phyloP scores from a whole-genome alignment of 495 filamentous ascomycete species.

The Annulohypoxylon moriforme region DNA sequence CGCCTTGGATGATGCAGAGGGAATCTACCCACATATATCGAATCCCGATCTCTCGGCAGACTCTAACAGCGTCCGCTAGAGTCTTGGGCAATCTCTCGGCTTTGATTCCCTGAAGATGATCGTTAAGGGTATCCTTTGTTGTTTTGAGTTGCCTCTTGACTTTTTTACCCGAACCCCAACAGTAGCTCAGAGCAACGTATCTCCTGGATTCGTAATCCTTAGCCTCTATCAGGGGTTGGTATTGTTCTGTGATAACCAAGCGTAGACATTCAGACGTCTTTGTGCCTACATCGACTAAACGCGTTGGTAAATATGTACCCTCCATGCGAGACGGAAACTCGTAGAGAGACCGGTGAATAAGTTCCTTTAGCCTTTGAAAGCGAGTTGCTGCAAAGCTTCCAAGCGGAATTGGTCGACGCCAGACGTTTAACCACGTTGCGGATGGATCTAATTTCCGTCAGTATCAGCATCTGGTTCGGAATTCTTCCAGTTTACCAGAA shows the following conservation, averaged over 20 bases:
- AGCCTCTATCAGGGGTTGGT: background rate
- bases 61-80: conserved; percentile 10
- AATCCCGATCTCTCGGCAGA: conserved; percentile 19
- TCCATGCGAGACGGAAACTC: background rate
- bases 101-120: background rate
- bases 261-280: background rate
- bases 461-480: background rate
- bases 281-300: background rate
- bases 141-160: background rate
- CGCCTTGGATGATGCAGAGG: conserved; percentile 45
- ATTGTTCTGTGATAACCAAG: background rate
- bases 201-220: background rate
- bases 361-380: background rate
- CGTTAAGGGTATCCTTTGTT: background rate
- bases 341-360: background rate
- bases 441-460: background rate
- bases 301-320: background rate
- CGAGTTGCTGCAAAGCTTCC: background rate
- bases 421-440: background rate
- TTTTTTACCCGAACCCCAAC: background rate
- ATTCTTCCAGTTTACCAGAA: background rate
- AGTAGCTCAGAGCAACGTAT: conserved; percentile 6
- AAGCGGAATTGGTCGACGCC: background rate
- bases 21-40: conserved; percentile 48
- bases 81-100: background rate